phyloP scores from a whole-genome alignment of 768 basidiomycete genomes.

The Leucocoprinus leucothites region DNA sequence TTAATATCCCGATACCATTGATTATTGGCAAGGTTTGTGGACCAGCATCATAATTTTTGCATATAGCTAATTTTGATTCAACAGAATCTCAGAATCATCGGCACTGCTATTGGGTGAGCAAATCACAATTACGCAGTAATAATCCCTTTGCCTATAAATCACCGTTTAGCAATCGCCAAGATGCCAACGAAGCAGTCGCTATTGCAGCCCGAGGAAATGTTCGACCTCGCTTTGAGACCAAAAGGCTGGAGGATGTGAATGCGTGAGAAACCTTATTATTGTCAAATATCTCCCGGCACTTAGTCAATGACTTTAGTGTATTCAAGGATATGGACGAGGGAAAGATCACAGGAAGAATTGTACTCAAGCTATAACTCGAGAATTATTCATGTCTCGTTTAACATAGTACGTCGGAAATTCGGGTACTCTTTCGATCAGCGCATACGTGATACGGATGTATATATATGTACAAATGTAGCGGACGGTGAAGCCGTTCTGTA shows the following conservation, averaged over 20 bases:
- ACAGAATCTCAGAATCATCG: slow-evolving; percentile 58
- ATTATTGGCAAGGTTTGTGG: background rate
- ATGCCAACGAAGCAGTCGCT: slow-evolving; percentile 74
- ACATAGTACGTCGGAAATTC: too few relatives aligned
- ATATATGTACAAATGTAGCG: too few relatives aligned
- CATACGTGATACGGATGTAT: too few relatives aligned
- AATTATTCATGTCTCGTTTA: too few relatives aligned
- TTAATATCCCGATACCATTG: slow-evolving; percentile 13
- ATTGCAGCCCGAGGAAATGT: slow-evolving; percentile 72
- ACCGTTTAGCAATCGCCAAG: slow-evolving; percentile 81
- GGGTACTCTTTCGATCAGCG: too few relatives aligned
- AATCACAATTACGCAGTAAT: too few relatives aligned
- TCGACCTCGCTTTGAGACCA: slow-evolving; percentile 49
- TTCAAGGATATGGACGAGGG: slow-evolving; percentile 39
- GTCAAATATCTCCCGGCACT: background rate
- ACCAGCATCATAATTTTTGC: background rate
- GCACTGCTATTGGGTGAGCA: slow-evolving; percentile 35
- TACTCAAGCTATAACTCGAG: too few relatives aligned
- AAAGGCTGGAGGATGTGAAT: slow-evolving; percentile 47
- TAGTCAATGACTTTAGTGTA: slow-evolving; percentile 21
- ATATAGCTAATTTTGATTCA: slow-evolving; percentile 64
- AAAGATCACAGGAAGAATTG: slow-evolving; percentile 48
- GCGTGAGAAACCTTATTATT: slow-evolving; percentile 35
- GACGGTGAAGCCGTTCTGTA: too few relatives aligned
- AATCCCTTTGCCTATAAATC: background rate